phyloP scores from a whole-genome alignment of 495 filamentous ascomycete genomes.

The Pseudomonodictys pantanalensis region DNA sequence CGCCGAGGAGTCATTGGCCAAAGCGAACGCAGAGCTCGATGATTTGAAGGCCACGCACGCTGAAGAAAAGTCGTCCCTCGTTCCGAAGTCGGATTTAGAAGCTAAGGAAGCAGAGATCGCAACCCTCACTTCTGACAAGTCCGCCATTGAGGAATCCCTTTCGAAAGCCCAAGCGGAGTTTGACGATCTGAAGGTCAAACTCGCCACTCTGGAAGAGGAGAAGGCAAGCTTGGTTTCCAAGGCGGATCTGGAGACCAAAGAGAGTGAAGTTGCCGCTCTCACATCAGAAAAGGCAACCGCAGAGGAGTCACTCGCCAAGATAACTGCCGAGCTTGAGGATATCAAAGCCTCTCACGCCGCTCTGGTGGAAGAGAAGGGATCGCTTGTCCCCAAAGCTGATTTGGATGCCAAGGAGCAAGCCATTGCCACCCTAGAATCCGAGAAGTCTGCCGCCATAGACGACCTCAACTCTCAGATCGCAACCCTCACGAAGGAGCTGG shows the following conservation, averaged over 20 bases:
- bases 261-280: slow-evolving; percentile 6
- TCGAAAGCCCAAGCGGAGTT: slow-evolving; percentile 5
- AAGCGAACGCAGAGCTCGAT: slow-evolving; percentile 15
- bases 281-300: slow-evolving; percentile 9
- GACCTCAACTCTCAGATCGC: slow-evolving; percentile 3
- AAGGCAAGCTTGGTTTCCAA: neutral
- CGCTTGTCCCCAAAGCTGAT: slow-evolving; percentile 4
- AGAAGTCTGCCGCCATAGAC: slow-evolving; percentile 10
- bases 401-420: slow-evolving; percentile 6
- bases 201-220: slow-evolving; percentile 1
- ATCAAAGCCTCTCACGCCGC: neutral
- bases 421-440: slow-evolving; percentile 2
- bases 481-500: slow-evolving; percentile 1
- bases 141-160: too few relatives aligned
- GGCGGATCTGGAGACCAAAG: slow-evolving; percentile 4
- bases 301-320: slow-evolving; percentile 4
- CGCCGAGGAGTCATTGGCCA: too few relatives aligned
- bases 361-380: neutral
- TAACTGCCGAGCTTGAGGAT: slow-evolving; percentile 1
- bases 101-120: neutral
- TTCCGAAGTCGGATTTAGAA: slow-evolving; percentile 4
- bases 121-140: too few relatives aligned
- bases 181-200: neutral
- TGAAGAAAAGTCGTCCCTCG: neutral
- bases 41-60: too few relatives aligned